phyloP scores from a whole-genome alignment of 2,329 filamentous ascomycete genomes.

The Alternaria sp. region DNA sequence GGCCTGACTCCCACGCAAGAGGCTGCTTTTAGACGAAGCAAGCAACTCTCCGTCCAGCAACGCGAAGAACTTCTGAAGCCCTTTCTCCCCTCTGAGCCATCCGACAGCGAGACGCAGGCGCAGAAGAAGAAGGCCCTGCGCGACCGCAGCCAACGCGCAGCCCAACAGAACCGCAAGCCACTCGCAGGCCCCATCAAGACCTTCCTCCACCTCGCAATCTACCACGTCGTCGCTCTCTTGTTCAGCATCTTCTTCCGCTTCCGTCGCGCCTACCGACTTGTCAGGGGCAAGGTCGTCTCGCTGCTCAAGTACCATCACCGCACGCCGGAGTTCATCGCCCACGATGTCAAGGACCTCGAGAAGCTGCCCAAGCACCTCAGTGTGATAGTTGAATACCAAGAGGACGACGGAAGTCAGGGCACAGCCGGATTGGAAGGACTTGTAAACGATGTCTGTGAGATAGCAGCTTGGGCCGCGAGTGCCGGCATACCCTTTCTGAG shows the following conservation, averaged over 20 bases:
- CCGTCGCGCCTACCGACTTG: constrained; percentile 78
- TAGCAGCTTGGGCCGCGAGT: constrained; percentile 91
- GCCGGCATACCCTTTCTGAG: constrained; percentile 87
- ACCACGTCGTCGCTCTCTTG: constrained; percentile 74
- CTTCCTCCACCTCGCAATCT: constrained; percentile 71
- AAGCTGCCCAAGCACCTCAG: constrained; percentile 86
- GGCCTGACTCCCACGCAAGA: constrained; percentile 40
- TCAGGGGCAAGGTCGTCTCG: constrained; percentile 78
- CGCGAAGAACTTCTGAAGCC: constrained; percentile 59
- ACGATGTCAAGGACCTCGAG: constrained; percentile 77
- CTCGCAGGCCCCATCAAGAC: constrained; percentile 64
- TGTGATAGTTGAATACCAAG: constrained; percentile 78
- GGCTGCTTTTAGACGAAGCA: constrained; percentile 42
- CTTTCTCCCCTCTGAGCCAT: constrained; percentile 58
- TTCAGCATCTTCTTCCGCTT: constrained; percentile 89
- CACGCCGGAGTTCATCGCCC: constrained; percentile 88
- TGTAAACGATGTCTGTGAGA: constrained; percentile 88
- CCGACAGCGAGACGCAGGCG: constrained; percentile 22
- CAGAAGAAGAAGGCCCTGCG: constrained; percentile 17
- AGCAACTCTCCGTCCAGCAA: constrained; percentile 52
- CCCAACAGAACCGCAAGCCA: constrained; percentile 22
- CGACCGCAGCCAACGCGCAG: constrained; percentile 18
- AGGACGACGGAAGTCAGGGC: constrained; percentile 64
- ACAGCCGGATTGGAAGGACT: constrained; percentile 79
- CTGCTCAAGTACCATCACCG: constrained; percentile 94